Percentiles rank a stretch among this genome's conserved stretches.
phyloP scores from a whole-genome alignment of 306 rosid species.

The Myrica gale region DNA sequence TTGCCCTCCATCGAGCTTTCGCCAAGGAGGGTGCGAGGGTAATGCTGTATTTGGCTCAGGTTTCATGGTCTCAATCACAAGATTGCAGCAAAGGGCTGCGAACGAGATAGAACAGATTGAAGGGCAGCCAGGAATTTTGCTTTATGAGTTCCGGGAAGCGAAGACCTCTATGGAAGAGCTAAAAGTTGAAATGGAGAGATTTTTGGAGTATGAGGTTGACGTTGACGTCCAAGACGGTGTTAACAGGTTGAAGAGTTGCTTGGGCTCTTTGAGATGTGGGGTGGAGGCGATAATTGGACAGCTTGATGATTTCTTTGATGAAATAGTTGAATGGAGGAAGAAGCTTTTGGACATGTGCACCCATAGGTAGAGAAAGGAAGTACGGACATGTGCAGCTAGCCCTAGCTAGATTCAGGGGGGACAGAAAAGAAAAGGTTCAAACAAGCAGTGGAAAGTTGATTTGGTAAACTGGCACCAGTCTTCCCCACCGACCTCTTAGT shows the following conservation, averaged over 20 bases:
- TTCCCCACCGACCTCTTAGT: background rate
- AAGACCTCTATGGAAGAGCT: conserved; percentile 59
- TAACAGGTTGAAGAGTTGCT: conserved; percentile 53
- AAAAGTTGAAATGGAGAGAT: conserved; percentile 53
- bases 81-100: conserved; percentile 59
- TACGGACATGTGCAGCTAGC: conserved; percentile 23
- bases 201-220: conserved; percentile 31
- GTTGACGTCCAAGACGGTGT: conserved; percentile 41
- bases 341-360: conserved; percentile 83
- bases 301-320: conserved; percentile 92
- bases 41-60: conserved; percentile 48
- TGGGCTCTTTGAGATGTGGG: conserved; percentile 69
- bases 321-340: conserved; percentile 85
- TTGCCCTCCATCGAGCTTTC: conserved; percentile 61
- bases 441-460: background rate
- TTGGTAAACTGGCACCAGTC: conserved; percentile 20
- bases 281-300: conserved; percentile 60
- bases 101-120: conserved; percentile 54
- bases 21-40: conserved; percentile 34
- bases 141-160: conserved; percentile 60
- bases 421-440: background rate
- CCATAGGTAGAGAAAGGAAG: conserved; percentile 46
- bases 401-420: background rate
- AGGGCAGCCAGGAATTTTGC: conserved; percentile 58
- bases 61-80: conserved; percentile 54